Conservation (phyloP, 2,329 filamentous ascomycete species). For the Hymenoscyphus scutula region DNA sequence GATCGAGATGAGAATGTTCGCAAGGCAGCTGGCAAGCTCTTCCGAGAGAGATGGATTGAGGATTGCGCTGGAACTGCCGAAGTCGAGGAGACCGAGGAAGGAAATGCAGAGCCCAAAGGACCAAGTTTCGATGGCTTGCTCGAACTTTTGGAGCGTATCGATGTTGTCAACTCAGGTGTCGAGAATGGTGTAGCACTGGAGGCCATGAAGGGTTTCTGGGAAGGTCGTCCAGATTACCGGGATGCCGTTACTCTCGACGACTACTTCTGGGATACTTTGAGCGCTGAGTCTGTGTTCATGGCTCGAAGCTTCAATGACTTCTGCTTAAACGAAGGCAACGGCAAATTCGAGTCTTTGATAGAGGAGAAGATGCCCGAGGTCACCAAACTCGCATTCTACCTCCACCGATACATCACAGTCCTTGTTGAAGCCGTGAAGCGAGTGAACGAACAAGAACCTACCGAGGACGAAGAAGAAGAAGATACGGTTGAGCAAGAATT, state of each 20-base stretch:
- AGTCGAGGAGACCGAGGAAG: slow-evolving; percentile 45
- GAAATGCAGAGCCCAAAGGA: slow-evolving; percentile 49
- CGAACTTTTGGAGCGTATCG: slow-evolving; percentile 89
- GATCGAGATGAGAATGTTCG: slow-evolving; percentile 93
- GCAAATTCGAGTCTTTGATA: slow-evolving; percentile 70
- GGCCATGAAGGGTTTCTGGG: slow-evolving; percentile 96
- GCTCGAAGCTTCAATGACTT: slow-evolving; percentile 93
- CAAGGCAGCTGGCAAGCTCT: slow-evolving; percentile 85
- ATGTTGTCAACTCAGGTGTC: slow-evolving; percentile 84
- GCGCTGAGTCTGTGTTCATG: slow-evolving; percentile 85
- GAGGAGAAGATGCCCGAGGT: slow-evolving; percentile 97
- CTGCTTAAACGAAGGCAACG: slow-evolving; percentile 71
- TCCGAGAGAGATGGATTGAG: slow-evolving; percentile 96
- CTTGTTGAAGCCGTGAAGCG: slow-evolving; percentile 63
- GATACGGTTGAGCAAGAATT: slow-evolving; percentile 91
- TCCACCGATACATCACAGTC: slow-evolving; percentile 74
- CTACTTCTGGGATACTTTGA: slow-evolving; percentile 75
- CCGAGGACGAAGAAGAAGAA: slow-evolving; percentile 67
- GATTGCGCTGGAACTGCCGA: slow-evolving; percentile 74
- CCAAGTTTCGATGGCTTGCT: slow-evolving; percentile 80
- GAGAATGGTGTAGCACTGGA: slow-evolving; percentile 89
- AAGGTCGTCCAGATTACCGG: slow-evolving; percentile 79
- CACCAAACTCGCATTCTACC: slow-evolving; percentile 81
- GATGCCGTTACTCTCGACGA: slow-evolving; percentile 71
- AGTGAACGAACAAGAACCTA: slow-evolving; percentile 51